Percentiles rank a stretch among this genome's conserved stretches.
Evolutionary conservation across 331 rosid species (phyloP).

Genomic region (Pyracantha coccinea): DNA sequence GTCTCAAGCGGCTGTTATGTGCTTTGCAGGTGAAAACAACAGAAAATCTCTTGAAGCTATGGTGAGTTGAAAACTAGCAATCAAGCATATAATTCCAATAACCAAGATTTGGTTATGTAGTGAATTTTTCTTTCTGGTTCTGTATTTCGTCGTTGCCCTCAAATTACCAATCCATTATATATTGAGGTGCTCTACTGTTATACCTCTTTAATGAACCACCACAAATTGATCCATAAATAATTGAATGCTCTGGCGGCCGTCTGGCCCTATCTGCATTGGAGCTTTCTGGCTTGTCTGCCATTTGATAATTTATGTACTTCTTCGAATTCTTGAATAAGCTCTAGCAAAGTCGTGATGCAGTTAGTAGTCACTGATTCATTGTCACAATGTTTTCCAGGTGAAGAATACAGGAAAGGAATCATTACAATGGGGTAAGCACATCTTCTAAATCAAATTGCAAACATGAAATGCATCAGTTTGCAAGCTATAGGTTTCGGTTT

Average conservation of each 20-base stretch:
- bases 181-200: not conserved
- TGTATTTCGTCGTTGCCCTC: not conserved
- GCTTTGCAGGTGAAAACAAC: slow-evolving; percentile 63
- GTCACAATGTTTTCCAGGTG: slow-evolving; percentile 43
- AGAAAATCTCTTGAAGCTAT: slow-evolving; percentile 69
- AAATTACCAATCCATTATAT: not conserved
- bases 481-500: not conserved
- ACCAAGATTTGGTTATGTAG: not conserved
- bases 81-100: not conserved
- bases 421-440: slow-evolving; percentile 74
- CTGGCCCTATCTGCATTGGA: not conserved
- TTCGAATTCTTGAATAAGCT: not conserved
- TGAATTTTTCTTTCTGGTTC: no score
- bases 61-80: slow-evolving; percentile 34
- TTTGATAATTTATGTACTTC: not conserved
- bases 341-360: not conserved
- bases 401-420: slow-evolving; percentile 78
- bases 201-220: not conserved
- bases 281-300: not conserved
- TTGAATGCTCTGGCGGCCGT: not conserved
- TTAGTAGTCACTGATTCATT: not conserved
- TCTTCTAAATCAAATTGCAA: not conserved
- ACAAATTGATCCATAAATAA: no score
- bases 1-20: not conserved
- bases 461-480: not conserved